Percentiles rank a stretch among this genome's conserved stretches.
These are phyloP conservation scores for Yueomyces sinensis DNA, from an alignment of 805 yeast genomes.

Conservation along the genomic window DNA sequence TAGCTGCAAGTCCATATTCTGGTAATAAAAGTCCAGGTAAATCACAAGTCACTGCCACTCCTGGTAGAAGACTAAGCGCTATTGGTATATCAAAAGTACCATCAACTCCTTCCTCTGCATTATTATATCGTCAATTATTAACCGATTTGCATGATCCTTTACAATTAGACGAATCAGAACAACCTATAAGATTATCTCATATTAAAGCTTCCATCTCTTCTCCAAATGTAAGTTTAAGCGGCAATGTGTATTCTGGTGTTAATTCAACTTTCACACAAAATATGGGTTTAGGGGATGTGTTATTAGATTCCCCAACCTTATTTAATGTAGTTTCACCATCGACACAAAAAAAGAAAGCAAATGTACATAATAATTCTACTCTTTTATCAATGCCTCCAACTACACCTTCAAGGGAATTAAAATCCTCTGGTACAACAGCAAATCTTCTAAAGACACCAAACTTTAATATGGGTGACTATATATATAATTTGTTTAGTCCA, in stretches of 20 bases:
- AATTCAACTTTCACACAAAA: not conserved
- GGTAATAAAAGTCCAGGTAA: conserved; percentile 1
- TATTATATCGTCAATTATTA: not conserved
- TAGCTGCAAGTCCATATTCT: conserved; percentile 25
- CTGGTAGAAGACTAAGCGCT: not conserved
- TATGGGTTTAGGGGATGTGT: conserved; percentile 7
- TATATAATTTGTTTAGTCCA: conserved; percentile 25
- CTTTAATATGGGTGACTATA: conserved; percentile 26
- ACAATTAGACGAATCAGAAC: conserved; percentile 6
- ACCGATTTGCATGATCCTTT: not conserved
- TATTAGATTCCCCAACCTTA: conserved; percentile 19
- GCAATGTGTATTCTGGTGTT: not conserved
- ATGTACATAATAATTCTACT: not conserved
- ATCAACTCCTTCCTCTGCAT: conserved; percentile 16
- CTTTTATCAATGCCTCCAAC: conserved; percentile 10
- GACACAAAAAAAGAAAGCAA: conserved; percentile 6
- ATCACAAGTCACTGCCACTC: not conserved
- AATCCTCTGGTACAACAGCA: conserved; percentile 3
- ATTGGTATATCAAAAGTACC: conserved; percentile 6
- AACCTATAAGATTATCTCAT: conserved; percentile 17
- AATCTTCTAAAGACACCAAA: conserved; percentile 19
- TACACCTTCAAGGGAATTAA: conserved; percentile 19
- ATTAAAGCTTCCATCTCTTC: conserved; percentile 18
- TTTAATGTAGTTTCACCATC: conserved; percentile 7
- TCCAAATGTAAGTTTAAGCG: conserved; percentile 5